Base-by-base conservation (phyloP, 2,329 filamentous ascomycete species). In the Thelonectria blattea region DNA sequence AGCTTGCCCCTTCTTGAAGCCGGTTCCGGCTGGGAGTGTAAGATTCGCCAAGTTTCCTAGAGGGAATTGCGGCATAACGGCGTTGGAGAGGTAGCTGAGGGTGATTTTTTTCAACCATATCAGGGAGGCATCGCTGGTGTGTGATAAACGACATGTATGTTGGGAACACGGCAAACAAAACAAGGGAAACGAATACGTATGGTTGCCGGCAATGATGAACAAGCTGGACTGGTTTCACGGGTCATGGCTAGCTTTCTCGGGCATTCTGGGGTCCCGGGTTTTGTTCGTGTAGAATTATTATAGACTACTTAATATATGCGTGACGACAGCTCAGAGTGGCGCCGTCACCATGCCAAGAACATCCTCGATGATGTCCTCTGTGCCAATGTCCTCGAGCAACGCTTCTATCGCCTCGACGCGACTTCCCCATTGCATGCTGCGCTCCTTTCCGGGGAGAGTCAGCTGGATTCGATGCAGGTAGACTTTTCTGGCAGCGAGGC, bases 401-500 rank as follows among this genome's bases (percentile, higher is more conserved):
- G 83, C 81, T 64, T 85, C 81, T 1, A 97, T 86, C 4, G 91
- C 90, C 30, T 84, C 81, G 0, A 90, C 67, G 54, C 90, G 88
- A 74, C 94, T 97, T 0, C 95, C 95, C 88, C 96, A 99, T 74
- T 97, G 92, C 80, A 97, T 84, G 73, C 93, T 97, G 49, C 93
- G 84, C 78, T 98, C 95, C 58, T 88, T 86, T 62, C 87, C 84
- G 1, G 91, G 84, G 1, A 78, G 76, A 0, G 90, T 86, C 56
- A 97, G 84, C 14, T 85, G 76, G 32, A 99, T 87, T 9, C 93
- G 88, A 77, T 99, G 95, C 17, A 90, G 83, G 72, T 96, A 99
- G 22, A 96, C 85, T 78, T 98, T 98, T 62, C 87, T 87, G 2
- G 90, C 88, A 5, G 95, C 95, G 47, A 99, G 81, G 8, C 84